Evolutionary conservation across 2,329 filamentous ascomycete genomes (phyloP), one percentile per base, ranked within the genome.

Genomic region (Trichoderma oligosporum): DNA sequence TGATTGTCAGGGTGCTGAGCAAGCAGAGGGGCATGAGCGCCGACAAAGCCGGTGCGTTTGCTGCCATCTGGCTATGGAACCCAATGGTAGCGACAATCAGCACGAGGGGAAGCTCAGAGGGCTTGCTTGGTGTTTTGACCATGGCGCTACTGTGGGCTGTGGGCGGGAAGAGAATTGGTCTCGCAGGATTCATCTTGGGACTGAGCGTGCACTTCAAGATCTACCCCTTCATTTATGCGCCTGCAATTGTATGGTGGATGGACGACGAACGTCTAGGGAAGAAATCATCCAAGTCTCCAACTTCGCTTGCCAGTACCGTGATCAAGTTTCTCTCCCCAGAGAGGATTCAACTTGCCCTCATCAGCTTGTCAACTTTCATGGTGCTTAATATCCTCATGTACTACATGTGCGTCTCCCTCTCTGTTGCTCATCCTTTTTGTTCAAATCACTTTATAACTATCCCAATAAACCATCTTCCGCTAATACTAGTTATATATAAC

Each of bases 31-130:
- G 74, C 35, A 81, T 86, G 76, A 64, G 72, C 2, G 66, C 70
- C 7, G 73, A 76, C 18, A 72, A 77, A 1, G 90, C 91, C 1
- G 76, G 92, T 60, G 84, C 82, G 60, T 97, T 89, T 66, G 88
- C 92, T 1, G 85, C 86, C 63, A 87, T 97, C 36, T 99, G 94
- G 94, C 76, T 97, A 60, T 80, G 97, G 68, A 99, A 99, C 67
- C 94, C 94, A 0, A 97, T 99, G 92, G 94, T 97, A 8, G 94
- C 94, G 0, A 91, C 91, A 35, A 99, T 99, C 67, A 96, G 91
- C 73, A 97, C 94, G 11, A 80, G 94, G 47, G 94, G 94, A 12
- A 97, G 92, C 74, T 94, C 91, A 0, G 94, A 99, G 73, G 94
- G 94, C 0, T 70, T 99, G 11, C 73, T 99, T 7, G 91, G 90